Conservation (phyloP, 495 filamentous ascomycete species). For the Bombardia bombarda region DNA sequence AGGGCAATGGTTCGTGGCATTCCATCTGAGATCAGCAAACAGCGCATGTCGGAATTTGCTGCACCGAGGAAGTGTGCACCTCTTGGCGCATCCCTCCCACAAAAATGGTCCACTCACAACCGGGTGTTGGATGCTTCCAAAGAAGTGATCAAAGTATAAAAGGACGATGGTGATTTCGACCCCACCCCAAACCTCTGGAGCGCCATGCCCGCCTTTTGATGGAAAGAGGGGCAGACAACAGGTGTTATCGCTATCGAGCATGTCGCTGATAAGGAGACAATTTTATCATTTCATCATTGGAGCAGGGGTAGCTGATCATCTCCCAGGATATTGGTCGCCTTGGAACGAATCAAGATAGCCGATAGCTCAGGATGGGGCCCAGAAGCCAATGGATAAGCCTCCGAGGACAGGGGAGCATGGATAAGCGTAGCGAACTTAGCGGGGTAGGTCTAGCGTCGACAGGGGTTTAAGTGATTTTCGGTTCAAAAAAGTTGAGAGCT, state of each 20-base stretch:
- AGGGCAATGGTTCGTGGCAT: too few relatives aligned
- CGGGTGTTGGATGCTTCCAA: too few relatives aligned
- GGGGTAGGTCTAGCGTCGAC: not conserved
- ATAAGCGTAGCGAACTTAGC: not conserved
- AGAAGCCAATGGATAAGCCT: constrained; percentile 15
- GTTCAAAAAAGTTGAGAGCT: not conserved
- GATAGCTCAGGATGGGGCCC: not conserved
- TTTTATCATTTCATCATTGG: constrained; percentile 19
- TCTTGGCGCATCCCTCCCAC: too few relatives aligned
- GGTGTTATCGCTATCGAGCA: constrained; percentile 4
- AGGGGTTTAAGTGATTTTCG: not conserved
- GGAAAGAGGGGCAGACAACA: not conserved
- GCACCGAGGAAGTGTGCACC: too few relatives aligned
- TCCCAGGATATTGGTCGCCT: constrained; percentile 7
- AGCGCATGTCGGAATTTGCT: too few relatives aligned
- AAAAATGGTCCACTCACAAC: too few relatives aligned
- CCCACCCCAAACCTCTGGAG: not conserved
- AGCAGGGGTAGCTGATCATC: constrained; percentile 18
- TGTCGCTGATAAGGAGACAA: constrained; percentile 8
- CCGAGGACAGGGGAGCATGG: constrained; percentile 3
- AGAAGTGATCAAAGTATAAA: too few relatives aligned
- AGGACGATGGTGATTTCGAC: not conserved
- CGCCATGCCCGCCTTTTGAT: not conserved
- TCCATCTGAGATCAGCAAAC: too few relatives aligned
- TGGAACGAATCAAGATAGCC: constrained; percentile 13